Base-by-base conservation (phyloP, 352 stramenopile species). In the Phytophthora aleatoria region DNA sequence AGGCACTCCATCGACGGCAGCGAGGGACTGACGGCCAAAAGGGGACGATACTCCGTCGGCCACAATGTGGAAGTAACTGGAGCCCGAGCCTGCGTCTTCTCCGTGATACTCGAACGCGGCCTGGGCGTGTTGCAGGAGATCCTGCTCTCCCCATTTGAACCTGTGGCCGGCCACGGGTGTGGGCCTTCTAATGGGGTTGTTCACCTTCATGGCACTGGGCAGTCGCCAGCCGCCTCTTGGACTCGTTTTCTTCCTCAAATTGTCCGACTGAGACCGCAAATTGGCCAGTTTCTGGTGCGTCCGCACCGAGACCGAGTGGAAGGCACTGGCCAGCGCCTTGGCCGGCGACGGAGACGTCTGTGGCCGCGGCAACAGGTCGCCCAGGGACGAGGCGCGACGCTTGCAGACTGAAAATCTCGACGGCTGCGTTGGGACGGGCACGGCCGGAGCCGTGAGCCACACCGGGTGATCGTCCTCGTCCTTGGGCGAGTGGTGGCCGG, bases 41-140 rank as follows among this genome's bases (percentile, higher is more conserved):
- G 81, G 79, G 4, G 81, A 81, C 51, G 80, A 91, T 28, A 92
- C 81, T 11, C 86, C 86, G 61, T 92, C 86, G 12, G 86, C 81
- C 3, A 94, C 81, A 64, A 94, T 82, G 68, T 94, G 86, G 59
- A 86, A 92, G 67, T 86, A 91, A 24, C 38, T 70, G 8, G 73
- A 75, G 5, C 64, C 59, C 2, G 69, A 77, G n/a, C 81, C 76
- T 3, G 79, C 84, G 68, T 94, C 86, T 80, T 94, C 86, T 35
- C 81, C 77, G 55, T 94, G 86, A 39, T 68, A 78, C 61, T 81
- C 76, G 50, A 87, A 82, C 12, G 36, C 31, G 2, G 69, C 67
- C 7, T 73, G 58, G 3, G 76, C 85, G 31, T 84, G 84, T 54
- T 82, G 74, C 54, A 89, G 57, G 30, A 56, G 31, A 36, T 73